Conservation (phyloP, 2,329 filamentous ascomycete genomes). For the Phyllosticta paracitricarpa region DNA sequence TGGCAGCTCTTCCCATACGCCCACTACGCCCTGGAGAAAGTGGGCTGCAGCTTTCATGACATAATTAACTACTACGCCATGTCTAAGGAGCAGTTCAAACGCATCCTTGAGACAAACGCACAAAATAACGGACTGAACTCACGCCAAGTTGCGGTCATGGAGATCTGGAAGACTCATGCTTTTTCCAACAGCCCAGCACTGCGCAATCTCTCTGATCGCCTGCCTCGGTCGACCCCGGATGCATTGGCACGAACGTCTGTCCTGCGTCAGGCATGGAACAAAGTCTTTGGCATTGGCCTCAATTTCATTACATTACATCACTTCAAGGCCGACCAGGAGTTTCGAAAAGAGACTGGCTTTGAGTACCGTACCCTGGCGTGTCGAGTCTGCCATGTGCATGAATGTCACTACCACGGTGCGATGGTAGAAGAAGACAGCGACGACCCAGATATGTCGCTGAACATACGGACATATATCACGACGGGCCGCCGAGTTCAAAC, state of each 20-base stretch:
- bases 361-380: slow-evolving; percentile 18
- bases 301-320: slow-evolving; percentile 29
- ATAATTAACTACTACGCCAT: slow-evolving; percentile 32
- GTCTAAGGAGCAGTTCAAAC: slow-evolving; percentile 11
- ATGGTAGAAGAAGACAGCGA: slow-evolving; percentile 19
- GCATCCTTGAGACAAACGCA: not conserved
- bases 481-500: slow-evolving; percentile 11
- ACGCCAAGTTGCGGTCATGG: slow-evolving; percentile 10
- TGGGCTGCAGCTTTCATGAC: slow-evolving; percentile 27
- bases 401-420: slow-evolving; percentile 34
- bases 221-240: slow-evolving; percentile 18
- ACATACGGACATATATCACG: slow-evolving; percentile 14
- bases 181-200: slow-evolving; percentile 11
- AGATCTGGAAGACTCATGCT: not conserved
- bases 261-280: slow-evolving; percentile 27
- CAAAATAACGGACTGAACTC: not conserved
- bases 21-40: slow-evolving; percentile 24
- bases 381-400: slow-evolving; percentile 25
- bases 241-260: slow-evolving; percentile 24
- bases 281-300: slow-evolving; percentile 26
- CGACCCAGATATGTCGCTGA: slow-evolving; percentile 3
- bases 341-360: slow-evolving; percentile 8
- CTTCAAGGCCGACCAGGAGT: not conserved
- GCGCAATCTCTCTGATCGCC: not conserved
- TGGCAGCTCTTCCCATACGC: slow-evolving; percentile 26